Evolutionary conservation across 257 asterid genomes (phyloP), one percentile per base, ranked within the genome.

Genomic region (Coffea eugenioides): DNA sequence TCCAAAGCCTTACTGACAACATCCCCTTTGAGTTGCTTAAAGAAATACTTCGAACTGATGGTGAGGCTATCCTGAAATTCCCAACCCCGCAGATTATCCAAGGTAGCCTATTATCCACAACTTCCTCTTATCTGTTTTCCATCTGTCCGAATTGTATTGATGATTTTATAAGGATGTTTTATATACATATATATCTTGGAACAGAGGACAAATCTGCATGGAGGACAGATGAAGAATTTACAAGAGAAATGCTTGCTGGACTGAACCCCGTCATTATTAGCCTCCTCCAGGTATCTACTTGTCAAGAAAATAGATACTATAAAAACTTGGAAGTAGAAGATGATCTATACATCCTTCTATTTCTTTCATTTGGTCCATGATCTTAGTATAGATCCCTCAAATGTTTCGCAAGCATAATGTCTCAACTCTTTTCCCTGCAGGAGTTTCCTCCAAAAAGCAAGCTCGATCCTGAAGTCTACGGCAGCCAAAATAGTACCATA

Each of bases 221-320:
- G 98, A 87, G 91, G 82, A 80, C 97, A 16, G 96, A 93, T 62
- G 94, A 88, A 84, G 97, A 92, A 82, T 93, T 92, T 79, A 91
- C 89, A 66, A 88, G 96, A 85, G 96, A 93, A 85, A 90, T 87
- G 96, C 86, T 93, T 71, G 98, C 96, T n/a, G 98, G 97, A 80
- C 56, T 86, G 69, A 87, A 90, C 86, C 97, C 98, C 56, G 87
- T 91, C 76, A 82, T 86, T 31, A 86, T 93, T 81, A 78, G 90
- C 59, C 81, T 91, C 34, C 97, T 93, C 84, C 85, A 90, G 77
- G 97, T 93, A 89, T 71, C 68, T 43, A 46, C 8, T 9, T 46
- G 11, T 46, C 11, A 46, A 46, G 51, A 46, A 46, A 46, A 39
- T 12, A 13, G 59, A 54, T 14, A 1, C 20, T 13, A 14, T 54